Conservation (phyloP, 441 rosid genomes). For the Corymbia calophylla region DNA sequence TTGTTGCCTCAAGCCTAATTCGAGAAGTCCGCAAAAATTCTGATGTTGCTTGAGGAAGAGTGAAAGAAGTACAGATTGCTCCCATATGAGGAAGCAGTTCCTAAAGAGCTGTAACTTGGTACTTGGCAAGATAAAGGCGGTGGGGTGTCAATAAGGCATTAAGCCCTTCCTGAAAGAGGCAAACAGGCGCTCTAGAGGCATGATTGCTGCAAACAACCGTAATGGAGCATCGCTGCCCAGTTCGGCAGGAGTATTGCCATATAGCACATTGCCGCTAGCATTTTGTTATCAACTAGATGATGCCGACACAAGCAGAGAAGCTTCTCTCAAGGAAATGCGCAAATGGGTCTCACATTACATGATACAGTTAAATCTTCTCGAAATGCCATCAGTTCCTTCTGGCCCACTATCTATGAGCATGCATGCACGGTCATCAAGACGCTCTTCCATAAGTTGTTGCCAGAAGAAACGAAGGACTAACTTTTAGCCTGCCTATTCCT, state of each 20-base stretch:
- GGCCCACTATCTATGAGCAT: not conserved
- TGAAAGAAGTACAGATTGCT: not conserved
- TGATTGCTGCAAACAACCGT: not conserved
- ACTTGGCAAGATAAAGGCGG: not conserved
- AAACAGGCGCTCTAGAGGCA: not conserved
- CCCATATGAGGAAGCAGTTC: not conserved
- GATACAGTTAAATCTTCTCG: not conserved
- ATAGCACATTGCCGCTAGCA: not conserved
- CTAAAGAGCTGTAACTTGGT: not conserved
- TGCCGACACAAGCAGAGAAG: not conserved
- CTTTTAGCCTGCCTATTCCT: not conserved
- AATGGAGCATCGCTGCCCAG: not conserved
- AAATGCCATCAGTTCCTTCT: not conserved
- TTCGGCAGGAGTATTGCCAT: not conserved
- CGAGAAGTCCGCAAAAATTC: not conserved
- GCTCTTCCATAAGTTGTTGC: not conserved
- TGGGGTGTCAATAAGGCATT: not conserved
- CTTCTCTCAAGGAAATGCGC: not conserved
- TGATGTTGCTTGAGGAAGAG: not conserved
- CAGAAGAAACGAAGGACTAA: not conserved
- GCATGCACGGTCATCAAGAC: not conserved
- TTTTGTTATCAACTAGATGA: not conserved
- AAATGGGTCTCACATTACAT: not conserved
- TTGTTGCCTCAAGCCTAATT: not conserved
- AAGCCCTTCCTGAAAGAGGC: not conserved